Conservation (phyloP, 2,329 filamentous ascomycete species). For the Tolypocladium nubicola region DNA sequence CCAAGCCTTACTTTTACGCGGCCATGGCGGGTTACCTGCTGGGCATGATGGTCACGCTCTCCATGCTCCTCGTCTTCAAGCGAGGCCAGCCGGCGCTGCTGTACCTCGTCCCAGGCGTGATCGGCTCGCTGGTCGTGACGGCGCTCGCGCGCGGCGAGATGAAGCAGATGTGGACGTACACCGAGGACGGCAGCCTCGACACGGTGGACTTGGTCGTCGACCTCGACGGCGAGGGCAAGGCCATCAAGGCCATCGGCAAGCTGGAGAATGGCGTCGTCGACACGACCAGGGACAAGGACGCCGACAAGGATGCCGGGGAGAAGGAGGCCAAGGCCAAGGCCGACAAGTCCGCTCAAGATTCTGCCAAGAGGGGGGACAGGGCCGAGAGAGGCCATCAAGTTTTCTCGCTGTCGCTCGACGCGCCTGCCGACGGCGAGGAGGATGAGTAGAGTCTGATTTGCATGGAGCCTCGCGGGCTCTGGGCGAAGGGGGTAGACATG, state of each 20-base stretch:
- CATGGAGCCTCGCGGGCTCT: background rate
- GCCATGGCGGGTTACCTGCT: conserved; percentile 65
- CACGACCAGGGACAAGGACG: conserved; percentile 16
- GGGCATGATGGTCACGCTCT: conserved; percentile 68
- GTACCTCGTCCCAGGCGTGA: conserved; percentile 82
- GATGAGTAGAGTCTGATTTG: background rate
- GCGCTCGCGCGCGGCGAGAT: conserved; percentile 63
- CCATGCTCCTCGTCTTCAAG: conserved; percentile 65
- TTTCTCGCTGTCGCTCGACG: conserved; percentile 23
- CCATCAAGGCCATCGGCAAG: conserved; percentile 28
- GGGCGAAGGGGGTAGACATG: background rate
- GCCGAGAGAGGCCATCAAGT: conserved; percentile 16
- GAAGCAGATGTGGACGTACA: conserved; percentile 68
- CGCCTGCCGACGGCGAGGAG: conserved; percentile 10
- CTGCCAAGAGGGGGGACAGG: conserved; percentile 6
- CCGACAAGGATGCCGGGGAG: conserved; percentile 8
- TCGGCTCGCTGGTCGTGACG: conserved; percentile 65
- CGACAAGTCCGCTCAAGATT: background rate
- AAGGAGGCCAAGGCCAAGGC: conserved; percentile 5
- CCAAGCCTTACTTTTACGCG: conserved; percentile 78
- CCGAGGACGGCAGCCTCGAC: conserved; percentile 56
- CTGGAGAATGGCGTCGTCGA: conserved; percentile 26
- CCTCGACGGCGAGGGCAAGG: conserved; percentile 36
- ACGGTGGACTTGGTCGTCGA: conserved; percentile 44
- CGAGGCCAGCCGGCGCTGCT: conserved; percentile 84